Conservation (phyloP, 805 yeast species). For the Candida xiaguanensis region DNA sequence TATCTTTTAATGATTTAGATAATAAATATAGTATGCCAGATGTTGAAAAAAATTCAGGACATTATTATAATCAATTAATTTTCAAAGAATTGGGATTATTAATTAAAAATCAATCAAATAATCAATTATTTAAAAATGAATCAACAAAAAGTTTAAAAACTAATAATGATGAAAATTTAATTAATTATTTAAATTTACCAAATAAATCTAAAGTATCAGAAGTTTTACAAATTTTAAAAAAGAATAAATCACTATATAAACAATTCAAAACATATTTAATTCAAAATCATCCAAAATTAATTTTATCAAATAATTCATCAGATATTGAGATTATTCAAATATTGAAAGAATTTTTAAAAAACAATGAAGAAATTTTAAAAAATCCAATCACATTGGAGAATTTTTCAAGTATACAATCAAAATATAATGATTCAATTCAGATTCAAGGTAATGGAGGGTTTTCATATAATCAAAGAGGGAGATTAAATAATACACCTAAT, state of each 20-base stretch:
- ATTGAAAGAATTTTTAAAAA: conserved; percentile 30
- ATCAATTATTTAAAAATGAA: conserved; percentile 41
- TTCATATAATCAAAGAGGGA: conserved; percentile 64
- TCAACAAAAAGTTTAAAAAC: conserved; percentile 18
- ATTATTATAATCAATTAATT: conserved; percentile 56
- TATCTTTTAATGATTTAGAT: conserved; percentile 65
- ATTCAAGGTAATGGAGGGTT: conserved; percentile 75
- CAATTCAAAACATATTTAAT: conserved; percentile 56
- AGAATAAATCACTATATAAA: conserved; percentile 45
- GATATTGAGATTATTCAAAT: conserved; percentile 17
- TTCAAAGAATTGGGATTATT: conserved; percentile 67
- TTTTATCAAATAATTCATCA: conserved; percentile 17
- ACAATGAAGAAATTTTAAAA: conserved; percentile 19
- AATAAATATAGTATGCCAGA: conserved; percentile 64
- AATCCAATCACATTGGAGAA: conserved; percentile 20
- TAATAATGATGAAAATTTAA: conserved; percentile 23
- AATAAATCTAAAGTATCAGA: conserved; percentile 23
- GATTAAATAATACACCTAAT: conserved; percentile 65
- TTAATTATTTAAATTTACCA: conserved; percentile 29
- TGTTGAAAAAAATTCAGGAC: conserved; percentile 61
- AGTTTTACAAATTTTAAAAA: conserved; percentile 31
- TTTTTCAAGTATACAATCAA: conserved; percentile 18
- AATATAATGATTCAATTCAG: conserved; percentile 12
- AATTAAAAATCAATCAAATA: conserved; percentile 30
- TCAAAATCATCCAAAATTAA: conserved; percentile 41